Conservation (phyloP, 1,284 basidiomycete genomes). For the Moesziomyces sp. region DNA sequence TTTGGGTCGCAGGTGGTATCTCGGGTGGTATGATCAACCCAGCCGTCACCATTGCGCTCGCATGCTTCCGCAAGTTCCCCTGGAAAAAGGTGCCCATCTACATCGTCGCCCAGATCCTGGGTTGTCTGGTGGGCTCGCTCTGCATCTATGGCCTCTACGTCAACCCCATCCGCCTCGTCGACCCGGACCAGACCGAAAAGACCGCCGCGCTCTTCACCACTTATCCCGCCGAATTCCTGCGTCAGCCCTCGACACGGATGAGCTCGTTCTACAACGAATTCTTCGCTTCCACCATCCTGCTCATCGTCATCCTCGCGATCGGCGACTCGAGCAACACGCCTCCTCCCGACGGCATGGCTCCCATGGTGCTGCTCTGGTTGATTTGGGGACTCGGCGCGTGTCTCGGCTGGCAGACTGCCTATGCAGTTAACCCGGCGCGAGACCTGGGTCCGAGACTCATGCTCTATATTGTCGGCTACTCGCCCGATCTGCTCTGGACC, state of each 20-base stretch:
- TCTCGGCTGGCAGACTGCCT: constrained; percentile 75
- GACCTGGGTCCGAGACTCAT: constrained; percentile 75
- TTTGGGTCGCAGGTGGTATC: constrained; percentile 60
- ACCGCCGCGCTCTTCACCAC: constrained; percentile 79
- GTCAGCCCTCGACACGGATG: constrained; percentile 41
- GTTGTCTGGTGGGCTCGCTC: constrained; percentile 77
- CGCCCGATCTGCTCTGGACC: constrained; percentile 68
- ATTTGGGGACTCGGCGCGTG: constrained; percentile 73
- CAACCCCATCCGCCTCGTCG: constrained; percentile 74
- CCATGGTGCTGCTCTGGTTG: constrained; percentile 73
- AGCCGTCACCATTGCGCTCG: constrained; percentile 74
- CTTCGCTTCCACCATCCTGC: constrained; percentile 53
- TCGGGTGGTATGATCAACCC: constrained; percentile 59
- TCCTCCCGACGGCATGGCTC: constrained; percentile 72
- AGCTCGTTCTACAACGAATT: constrained; percentile 55
- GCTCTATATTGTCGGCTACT: constrained; percentile 75
- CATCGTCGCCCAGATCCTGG: constrained; percentile 78
- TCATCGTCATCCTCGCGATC: constrained; percentile 56
- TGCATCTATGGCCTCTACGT: constrained; percentile 81
- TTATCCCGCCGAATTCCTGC: constrained; percentile 70
- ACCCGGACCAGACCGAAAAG: constrained; percentile 53
- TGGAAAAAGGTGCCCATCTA: constrained; percentile 82
- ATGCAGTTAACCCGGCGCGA: constrained; percentile 76
- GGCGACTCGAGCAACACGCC: constrained; percentile 69
- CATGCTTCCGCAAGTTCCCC: constrained; percentile 78